Evolutionary conservation across 352 stramenopile genomes (phyloP).

Genomic region (Blastocystis sp.): DNA sequence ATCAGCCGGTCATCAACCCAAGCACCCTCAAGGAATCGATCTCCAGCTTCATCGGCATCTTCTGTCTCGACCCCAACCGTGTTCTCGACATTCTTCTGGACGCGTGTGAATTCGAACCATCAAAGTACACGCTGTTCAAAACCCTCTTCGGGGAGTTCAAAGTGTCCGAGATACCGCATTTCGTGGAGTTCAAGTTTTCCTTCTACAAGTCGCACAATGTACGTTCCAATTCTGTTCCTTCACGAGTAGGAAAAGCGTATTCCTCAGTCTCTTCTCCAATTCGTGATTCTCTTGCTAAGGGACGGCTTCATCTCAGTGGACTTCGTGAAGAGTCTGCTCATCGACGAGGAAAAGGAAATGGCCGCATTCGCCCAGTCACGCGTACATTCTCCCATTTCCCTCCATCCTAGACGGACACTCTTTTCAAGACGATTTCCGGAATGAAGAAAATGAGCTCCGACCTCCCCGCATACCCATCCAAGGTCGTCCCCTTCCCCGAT

Average conservation of each 20-base stretch:
- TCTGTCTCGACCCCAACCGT: constrained; percentile 62
- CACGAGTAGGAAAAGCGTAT: not conserved
- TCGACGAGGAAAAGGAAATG: constrained; percentile 20
- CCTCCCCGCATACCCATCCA: not conserved
- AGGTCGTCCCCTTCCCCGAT: not conserved
- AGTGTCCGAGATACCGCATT: constrained; percentile 24
- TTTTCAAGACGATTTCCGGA: constrained; percentile 5
- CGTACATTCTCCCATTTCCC: not conserved
- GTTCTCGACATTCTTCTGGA: constrained; percentile 66
- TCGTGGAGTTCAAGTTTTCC: constrained; percentile 31
- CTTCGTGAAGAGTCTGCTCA: constrained; percentile 11
- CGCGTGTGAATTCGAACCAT: constrained; percentile 52
- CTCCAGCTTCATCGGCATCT: constrained; percentile 40
- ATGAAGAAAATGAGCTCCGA: constrained; percentile 28
- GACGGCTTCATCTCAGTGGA: constrained; percentile 7
- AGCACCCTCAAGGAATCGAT: not conserved
- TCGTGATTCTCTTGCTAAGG: not conserved
- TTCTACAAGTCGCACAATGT: constrained; percentile 58
- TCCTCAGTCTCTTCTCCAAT: constrained; percentile 13
- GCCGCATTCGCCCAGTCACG: constrained; percentile 22
- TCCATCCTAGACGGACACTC: constrained; percentile 26
- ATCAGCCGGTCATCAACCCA: constrained; percentile 12
- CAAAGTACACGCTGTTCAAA: constrained; percentile 26
- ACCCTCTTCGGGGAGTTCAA: constrained; percentile 39
- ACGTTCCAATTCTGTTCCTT: not conserved